Percentiles rank a stretch among this genome's conserved stretches.
These are phyloP conservation scores for Taphrina pruni DNA, from an alignment of 1,139 yeast genomes.

Conservation along the genomic window DNA sequence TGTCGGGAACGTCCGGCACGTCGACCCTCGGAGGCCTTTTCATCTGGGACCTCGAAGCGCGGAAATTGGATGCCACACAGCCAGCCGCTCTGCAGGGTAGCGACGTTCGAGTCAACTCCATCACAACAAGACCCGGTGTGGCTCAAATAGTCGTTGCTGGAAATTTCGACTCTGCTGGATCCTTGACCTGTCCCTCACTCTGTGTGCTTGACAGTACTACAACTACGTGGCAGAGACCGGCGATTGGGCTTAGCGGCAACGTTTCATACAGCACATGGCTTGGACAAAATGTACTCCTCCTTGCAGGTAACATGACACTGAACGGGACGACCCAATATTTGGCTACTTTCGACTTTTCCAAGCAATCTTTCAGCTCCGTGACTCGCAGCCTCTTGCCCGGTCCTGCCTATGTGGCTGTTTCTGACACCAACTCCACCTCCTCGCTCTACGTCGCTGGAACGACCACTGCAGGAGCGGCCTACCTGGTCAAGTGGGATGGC, in stretches of 20 bases:
- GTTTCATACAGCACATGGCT: slow-evolving; percentile 64
- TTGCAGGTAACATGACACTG: slow-evolving; percentile 67
- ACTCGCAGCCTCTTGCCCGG: slow-evolving; percentile 52
- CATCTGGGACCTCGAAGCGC: slow-evolving; percentile 59
- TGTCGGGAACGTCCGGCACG: slow-evolving; percentile 54
- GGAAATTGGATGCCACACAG: slow-evolving; percentile 56
- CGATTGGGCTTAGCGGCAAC: slow-evolving; percentile 59
- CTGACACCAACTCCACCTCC: slow-evolving; percentile 59
- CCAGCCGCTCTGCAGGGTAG: slow-evolving; percentile 55
- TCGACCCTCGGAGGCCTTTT: slow-evolving; percentile 56
- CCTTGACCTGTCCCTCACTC: slow-evolving; percentile 65
- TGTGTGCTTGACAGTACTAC: slow-evolving; percentile 69
- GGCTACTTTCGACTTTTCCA: slow-evolving; percentile 61
- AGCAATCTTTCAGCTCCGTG: slow-evolving; percentile 49
- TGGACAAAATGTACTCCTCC: slow-evolving; percentile 59
- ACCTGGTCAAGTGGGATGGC: slow-evolving; percentile 51
- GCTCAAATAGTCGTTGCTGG: slow-evolving; percentile 76
- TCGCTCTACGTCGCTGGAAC: slow-evolving; percentile 62
- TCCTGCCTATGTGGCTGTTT: slow-evolving; percentile 58
- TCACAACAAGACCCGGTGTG: slow-evolving; percentile 61
- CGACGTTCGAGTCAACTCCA: slow-evolving; percentile 58
- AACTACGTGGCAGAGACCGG: slow-evolving; percentile 62
- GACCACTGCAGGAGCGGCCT: slow-evolving; percentile 51
- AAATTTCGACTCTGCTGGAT: slow-evolving; percentile 65
- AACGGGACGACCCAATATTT: slow-evolving; percentile 55